Conservation (phyloP, 2,329 filamentous ascomycete genomes). For the Trichoderma polysporum region DNA sequence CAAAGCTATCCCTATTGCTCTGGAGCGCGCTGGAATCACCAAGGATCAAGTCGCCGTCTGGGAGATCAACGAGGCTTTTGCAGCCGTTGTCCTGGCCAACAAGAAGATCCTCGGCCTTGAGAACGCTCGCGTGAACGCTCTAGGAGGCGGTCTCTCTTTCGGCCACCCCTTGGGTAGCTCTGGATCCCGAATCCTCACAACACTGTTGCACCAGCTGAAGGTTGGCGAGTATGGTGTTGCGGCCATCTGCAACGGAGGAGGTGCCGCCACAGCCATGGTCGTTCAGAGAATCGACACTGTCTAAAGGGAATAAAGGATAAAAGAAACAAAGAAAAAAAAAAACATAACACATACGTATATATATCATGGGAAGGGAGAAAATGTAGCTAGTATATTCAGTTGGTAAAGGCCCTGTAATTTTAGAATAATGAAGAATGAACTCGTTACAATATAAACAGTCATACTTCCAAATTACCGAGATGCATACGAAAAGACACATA, state of each 20-base stretch:
- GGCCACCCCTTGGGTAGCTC: constrained; percentile 94
- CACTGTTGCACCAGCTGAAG: constrained; percentile 86
- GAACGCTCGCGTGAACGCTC: constrained; percentile 76
- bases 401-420: constrained; percentile 4
- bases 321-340: not conserved
- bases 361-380: not conserved
- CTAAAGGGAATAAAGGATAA: constrained; percentile 30
- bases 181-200: constrained; percentile 85
- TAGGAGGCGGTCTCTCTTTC: constrained; percentile 87
- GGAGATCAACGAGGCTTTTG: constrained; percentile 99
- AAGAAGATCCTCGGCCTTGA: constrained; percentile 86
- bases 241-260: constrained; percentile 95
- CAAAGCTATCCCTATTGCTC: constrained; percentile 85
- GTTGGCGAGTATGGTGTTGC: constrained; percentile 92
- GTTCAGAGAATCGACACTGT: constrained; percentile 75
- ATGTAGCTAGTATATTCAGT: not conserved
- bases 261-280: constrained; percentile 86
- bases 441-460: not conserved
- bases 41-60: constrained; percentile 90
- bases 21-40: constrained; percentile 84
- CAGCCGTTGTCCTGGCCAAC: constrained; percentile 91
- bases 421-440: constrained; percentile 4
- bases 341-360: not conserved
- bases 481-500: not conserved
- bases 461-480: not conserved